Base-by-base conservation (phyloP, 768 basidiomycete species). In the Tylopilus balloui region DNA sequence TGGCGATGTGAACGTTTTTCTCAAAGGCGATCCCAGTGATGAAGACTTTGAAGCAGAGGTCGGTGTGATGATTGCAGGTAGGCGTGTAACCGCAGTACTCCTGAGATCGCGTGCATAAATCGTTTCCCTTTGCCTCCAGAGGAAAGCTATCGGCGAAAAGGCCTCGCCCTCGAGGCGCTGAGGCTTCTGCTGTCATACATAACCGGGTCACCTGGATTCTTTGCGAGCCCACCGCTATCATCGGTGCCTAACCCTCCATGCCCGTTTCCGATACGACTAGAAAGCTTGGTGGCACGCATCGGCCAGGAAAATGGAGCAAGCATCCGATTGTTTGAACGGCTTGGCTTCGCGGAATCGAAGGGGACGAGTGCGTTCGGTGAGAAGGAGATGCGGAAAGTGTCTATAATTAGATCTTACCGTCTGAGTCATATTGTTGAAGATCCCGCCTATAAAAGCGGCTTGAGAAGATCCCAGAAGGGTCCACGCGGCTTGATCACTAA, bases 31-130 rank as follows among this genome's bases (percentile, higher is more conserved):
- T 15, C 65, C 66, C 19, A 61, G 65, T 1, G 68, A 70, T 6
- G 69, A 74, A 20, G 73, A 69, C 28, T 77, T 80, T 47, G 84
- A 92, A 53, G 88, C 81, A 3, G 94, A 97, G 61, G 79, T 83
- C 23, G 92, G 95, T 65, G 83, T 95, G 51, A 97, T 95, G 93
- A 86, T 95, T 52, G 92, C 92, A 59, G 87, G 89, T 84, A 53
- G n/a, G n/a, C n/a, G n/a, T n/a, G n/a, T n/a, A n/a, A n/a, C n/a
- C 40, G n/a, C 20, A 28, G 24, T 8, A 3, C 19, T 32, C 36
- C 40, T 17, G 9, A 25, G 13, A 29, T 32, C 9, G 20, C 31
- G 14, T 31, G 4, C 43, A n/a, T 31, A 13, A 15, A 39, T 47
- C 25, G 20, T 37, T 15, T 20, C 14, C n/a, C n/a, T 39, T 31